Conservation (phyloP, 2,329 filamentous ascomycete genomes). For the Colletotrichum echinochloae region DNA sequence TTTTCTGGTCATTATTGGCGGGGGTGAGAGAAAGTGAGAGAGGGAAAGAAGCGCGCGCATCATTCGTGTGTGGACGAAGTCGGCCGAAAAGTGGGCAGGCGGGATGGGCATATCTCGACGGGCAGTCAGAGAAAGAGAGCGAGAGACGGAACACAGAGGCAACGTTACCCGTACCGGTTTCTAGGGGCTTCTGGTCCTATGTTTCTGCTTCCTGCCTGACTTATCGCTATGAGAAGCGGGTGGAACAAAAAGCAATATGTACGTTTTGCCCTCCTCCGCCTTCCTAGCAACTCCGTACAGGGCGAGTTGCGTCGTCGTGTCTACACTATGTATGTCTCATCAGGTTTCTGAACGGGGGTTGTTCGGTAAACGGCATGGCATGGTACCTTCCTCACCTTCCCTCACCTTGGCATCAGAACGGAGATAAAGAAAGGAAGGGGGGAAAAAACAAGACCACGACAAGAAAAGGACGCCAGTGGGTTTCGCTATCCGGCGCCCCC, state of each 20-base stretch:
- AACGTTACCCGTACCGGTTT: background rate
- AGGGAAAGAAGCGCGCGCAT: no score
- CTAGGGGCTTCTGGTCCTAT: background rate
- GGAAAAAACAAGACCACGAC: background rate
- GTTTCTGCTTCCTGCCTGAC: background rate
- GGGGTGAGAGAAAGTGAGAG: background rate
- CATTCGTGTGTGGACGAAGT: no score
- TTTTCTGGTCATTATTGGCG: background rate
- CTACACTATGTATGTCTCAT: background rate
- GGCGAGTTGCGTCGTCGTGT: background rate
- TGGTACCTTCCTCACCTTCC: no score
- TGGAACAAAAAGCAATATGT: background rate
- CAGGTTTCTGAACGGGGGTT: background rate
- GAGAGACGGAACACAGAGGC: no score
- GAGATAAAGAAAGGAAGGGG: background rate
- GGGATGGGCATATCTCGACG: no score
- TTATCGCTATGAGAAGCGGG: background rate
- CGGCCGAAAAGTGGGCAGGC: no score
- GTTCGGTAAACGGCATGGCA: background rate
- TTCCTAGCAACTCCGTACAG: background rate
- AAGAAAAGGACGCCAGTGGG: background rate
- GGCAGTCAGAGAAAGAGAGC: background rate
- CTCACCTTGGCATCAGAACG: background rate
- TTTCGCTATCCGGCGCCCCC: conserved; percentile 8
- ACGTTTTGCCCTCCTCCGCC: background rate